Evolutionary conservation across 176 grass and related monocot genomes (phyloP).

Genomic region (Miscanthus lutarioriparius): DNA sequence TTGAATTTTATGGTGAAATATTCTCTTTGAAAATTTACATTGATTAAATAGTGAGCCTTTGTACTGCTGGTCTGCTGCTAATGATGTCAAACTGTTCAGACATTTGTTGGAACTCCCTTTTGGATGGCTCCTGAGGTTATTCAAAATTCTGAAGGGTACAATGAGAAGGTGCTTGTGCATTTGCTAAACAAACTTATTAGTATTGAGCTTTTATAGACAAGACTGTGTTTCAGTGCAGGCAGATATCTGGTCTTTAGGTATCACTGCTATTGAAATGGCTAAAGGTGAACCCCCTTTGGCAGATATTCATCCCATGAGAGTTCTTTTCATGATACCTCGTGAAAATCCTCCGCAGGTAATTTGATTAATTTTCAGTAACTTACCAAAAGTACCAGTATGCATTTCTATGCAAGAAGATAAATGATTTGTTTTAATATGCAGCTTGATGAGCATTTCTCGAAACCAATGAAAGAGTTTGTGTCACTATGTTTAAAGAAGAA

Average conservation of each 20-base stretch:
- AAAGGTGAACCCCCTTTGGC: constrained; percentile 99
- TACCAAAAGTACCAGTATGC: constrained; percentile 5
- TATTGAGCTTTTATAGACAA: constrained; percentile 37
- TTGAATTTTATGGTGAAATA: constrained; percentile 5
- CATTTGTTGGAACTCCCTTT: constrained; percentile 99
- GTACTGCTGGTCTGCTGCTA: constrained; percentile 2
- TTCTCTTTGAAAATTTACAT: constrained; percentile 16
- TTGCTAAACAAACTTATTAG: constrained; percentile 22
- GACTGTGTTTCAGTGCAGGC: constrained; percentile 72
- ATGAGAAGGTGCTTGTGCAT: constrained; percentile 80
- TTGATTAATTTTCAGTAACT: constrained; percentile 32
- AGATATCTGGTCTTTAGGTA: constrained; percentile 99
- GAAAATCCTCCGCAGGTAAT: constrained; percentile 98
- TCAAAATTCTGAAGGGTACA: constrained; percentile 99
- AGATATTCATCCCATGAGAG: constrained; percentile 99
- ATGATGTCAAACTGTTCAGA: constrained; percentile 60
- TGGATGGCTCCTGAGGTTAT: constrained; percentile 99
- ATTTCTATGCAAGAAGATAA: constrained; percentile 36
- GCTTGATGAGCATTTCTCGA: constrained; percentile 99
- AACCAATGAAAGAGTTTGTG: constrained; percentile 97
- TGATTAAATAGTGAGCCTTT: constrained; percentile 14
- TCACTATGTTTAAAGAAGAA: constrained; percentile 94
- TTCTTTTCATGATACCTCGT: constrained; percentile 99
- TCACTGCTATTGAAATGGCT: constrained; percentile 99
- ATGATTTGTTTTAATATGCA: constrained; percentile 45